Evolutionary conservation across 2,329 filamentous ascomycete species (phyloP).

Genomic region (Pochonia chlamydosporia): DNA sequence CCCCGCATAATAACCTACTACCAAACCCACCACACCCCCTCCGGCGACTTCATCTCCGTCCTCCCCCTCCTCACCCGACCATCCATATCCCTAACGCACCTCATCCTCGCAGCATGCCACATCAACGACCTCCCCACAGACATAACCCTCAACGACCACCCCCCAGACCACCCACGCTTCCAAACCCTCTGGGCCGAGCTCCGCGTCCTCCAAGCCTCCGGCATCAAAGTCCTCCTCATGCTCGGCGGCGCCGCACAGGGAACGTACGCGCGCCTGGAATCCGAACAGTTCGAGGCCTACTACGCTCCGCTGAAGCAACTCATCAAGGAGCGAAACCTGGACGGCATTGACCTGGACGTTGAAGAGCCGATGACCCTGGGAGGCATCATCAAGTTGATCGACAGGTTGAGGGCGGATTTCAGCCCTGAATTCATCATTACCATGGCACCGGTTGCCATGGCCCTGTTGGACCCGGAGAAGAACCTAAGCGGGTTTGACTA

Average conservation of each 20-base stretch:
- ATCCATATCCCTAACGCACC: conserved; percentile 59
- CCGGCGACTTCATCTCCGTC: conserved; percentile 42
- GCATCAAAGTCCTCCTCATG: conserved; percentile 80
- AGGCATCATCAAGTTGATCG: conserved; percentile 62
- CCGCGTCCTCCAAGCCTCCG: conserved; percentile 61
- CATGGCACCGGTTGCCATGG: conserved; percentile 74
- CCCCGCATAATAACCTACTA: conserved; percentile 48
- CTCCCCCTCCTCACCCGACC: conserved; percentile 44
- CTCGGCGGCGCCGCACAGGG: conserved; percentile 79
- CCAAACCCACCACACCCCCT: conserved; percentile 46
- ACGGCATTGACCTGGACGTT: conserved; percentile 73
- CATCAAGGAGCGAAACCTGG: conserved; percentile 54
- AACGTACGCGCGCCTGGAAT: conserved; percentile 55
- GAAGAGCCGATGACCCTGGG: conserved; percentile 68
- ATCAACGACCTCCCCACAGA: conserved; percentile 61
- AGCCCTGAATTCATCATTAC: conserved; percentile 69
- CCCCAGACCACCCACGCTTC: conserved; percentile 61
- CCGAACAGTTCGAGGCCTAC: conserved; percentile 62
- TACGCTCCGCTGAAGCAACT: conserved; percentile 64
- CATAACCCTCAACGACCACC: conserved; percentile 76
- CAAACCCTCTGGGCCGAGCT: conserved; percentile 75
- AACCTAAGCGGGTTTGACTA: conserved; percentile 83
- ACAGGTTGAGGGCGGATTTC: conserved; percentile 63
- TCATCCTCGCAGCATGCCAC: conserved; percentile 84
- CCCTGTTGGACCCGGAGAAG: conserved; percentile 45